phyloP scores from a whole-genome alignment of 768 basidiomycete genomes.

The Lyophyllum semitale region DNA sequence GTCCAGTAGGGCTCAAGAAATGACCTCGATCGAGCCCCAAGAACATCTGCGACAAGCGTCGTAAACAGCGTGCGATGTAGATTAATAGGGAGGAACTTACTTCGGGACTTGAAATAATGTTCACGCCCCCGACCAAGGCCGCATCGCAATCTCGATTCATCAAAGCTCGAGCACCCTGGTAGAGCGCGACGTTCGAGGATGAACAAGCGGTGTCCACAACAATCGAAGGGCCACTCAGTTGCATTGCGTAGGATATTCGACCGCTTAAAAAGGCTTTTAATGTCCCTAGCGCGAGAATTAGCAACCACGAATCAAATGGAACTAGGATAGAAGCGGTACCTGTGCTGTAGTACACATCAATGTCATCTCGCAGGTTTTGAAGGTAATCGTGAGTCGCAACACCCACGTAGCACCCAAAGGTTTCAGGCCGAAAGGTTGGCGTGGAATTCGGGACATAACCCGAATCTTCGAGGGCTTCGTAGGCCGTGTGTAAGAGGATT shows the following conservation, averaged over 20 bases:
- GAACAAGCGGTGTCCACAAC: conserved; percentile 79
- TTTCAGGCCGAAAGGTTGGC: conserved; percentile 48
- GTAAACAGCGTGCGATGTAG: not conserved
- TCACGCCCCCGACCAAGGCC: conserved; percentile 76
- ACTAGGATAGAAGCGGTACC: conserved; percentile 37
- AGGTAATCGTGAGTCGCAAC: conserved; percentile 70
- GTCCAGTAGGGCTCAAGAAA: conserved; percentile 66
- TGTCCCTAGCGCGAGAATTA: conserved; percentile 47
- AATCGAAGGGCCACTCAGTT: conserved; percentile 68
- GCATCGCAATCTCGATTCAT: conserved; percentile 64
- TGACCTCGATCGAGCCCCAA: conserved; percentile 68
- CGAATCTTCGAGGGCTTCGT: conserved; percentile 69
- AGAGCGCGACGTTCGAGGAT: conserved; percentile 65
- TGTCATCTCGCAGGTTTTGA: conserved; percentile 60
- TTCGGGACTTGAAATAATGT: conserved; percentile 69
- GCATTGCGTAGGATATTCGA: conserved; percentile 69
- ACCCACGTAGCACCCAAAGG: conserved; percentile 69
- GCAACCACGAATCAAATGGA: not conserved
- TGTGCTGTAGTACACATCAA: conserved; percentile 73
- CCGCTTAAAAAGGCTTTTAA: conserved; percentile 69
- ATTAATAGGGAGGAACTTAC: conserved; percentile 39
- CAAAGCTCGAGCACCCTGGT: conserved; percentile 70
- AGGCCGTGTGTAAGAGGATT: conserved; percentile 63
- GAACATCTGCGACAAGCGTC: conserved; percentile 53
- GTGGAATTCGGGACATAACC: conserved; percentile 69